Evolutionary conservation across 2,329 filamentous ascomycete species (phyloP), one percentile per base, ranked within the genome.

Genomic region (Helminthosporium solani): DNA sequence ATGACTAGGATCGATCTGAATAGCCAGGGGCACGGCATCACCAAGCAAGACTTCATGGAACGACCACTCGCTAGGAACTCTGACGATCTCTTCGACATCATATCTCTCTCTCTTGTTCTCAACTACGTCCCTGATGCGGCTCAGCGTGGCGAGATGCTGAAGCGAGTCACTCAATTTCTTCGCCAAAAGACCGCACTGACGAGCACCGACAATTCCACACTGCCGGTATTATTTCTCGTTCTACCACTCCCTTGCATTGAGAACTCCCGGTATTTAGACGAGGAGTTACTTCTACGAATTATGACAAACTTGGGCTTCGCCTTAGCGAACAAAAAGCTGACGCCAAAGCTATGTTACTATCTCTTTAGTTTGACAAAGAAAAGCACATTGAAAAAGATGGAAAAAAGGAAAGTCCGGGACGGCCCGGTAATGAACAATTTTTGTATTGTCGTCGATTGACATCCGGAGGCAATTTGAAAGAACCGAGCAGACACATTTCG

Each of bases 21-120:
- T 70, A 94, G 90, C 49, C 90, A 95, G 64, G 85, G 85, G 37
- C 77, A 85, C 1, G 85, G 83, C 0, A 99, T 99, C 55, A 66
- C 84, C 46, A 84, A 95, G 68, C 90, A 96, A 66, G 90, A 99
- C 68, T 97, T 99, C 63, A 96, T 99, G 91, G 74, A 89, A 56
- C 80, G 90, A 20, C 88, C 90, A 0, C 70, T 92, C 2, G 92
- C 92, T 0, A 66, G 56, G 7, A 65, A 78, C 18, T 74, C 79
- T 5, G 68, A 73, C 0, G 84, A 90, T 33, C 76, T 75, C 18
- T 97, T 97, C 66, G 89, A 99, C 66, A 82, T 97, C 41, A 86
- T 99, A 61, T 96, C 90, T 40, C 76, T 99, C 19, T 96, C 90
- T 7, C 75, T 99, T 42, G 94, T 99, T 4, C 77, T 99, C 52